These are phyloP conservation scores for Calycina marina DNA, from an alignment of 2,329 filamentous ascomycete genomes.

Conservation along the genomic window DNA sequence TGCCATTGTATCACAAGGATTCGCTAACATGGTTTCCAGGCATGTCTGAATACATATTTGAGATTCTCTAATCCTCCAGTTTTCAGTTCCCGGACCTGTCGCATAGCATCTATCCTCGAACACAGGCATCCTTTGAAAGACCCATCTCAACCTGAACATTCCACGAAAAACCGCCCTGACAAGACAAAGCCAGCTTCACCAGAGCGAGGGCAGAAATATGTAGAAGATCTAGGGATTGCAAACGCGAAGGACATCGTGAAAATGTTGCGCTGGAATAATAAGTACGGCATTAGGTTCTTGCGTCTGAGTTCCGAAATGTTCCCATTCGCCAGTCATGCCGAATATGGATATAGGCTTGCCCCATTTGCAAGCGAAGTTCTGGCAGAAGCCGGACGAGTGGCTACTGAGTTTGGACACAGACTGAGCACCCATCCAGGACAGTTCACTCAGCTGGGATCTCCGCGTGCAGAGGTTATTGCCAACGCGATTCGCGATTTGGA, in stretches of 20 bases:
- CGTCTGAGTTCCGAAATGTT: constrained; percentile 93
- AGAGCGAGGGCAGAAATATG: constrained; percentile 53
- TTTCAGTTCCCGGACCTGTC: constrained; percentile 82
- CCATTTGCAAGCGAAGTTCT: constrained; percentile 71
- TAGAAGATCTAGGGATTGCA: constrained; percentile 63
- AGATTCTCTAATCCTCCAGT: constrained; percentile 68
- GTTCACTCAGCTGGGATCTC: constrained; percentile 84
- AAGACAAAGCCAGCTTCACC: constrained; percentile 52
- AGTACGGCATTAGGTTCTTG: constrained; percentile 84
- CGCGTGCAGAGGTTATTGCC: constrained; percentile 59
- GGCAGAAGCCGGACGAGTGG: constrained; percentile 60
- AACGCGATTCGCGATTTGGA: constrained; percentile 69
- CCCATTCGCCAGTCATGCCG: constrained; percentile 78
- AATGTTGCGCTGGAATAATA: constrained; percentile 84
- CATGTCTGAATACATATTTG: constrained; percentile 86
- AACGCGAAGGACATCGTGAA: constrained; percentile 76
- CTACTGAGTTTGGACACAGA: constrained; percentile 66
- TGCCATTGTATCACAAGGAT: no score
- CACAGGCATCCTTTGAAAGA: constrained; percentile 72
- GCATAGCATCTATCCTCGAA: constrained; percentile 79
- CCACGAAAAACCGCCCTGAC: constrained; percentile 77
- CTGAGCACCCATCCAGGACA: constrained; percentile 84
- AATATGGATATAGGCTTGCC: constrained; percentile 73
- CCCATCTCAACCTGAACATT: constrained; percentile 60
- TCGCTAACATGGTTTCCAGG: no score